A percentile compares a stretch with the other conserved stretches of the same genome.
These are phyloP conservation scores for Russula vinacea DNA, from an alignment of 768 basidiomycete species.

Conservation along the genomic window DNA sequence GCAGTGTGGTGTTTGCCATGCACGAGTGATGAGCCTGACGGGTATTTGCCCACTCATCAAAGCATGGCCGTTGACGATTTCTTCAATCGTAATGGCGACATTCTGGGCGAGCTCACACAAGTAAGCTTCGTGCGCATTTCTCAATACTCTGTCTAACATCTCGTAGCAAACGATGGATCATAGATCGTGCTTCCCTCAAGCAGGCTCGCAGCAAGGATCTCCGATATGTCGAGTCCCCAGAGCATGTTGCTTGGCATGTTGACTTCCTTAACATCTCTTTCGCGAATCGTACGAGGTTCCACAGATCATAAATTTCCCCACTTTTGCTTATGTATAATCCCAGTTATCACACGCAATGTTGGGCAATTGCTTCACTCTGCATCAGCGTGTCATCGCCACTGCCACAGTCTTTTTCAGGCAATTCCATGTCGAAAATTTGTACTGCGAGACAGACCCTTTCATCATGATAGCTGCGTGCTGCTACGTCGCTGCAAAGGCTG, in stretches of 20 bases:
- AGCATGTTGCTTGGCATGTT: too few species aligned
- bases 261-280: slow-evolving; percentile 87
- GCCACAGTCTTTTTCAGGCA: slow-evolving; percentile 93
- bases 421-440: slow-evolving; percentile 95
- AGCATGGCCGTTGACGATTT: too few species aligned
- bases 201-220: slow-evolving; percentile 76
- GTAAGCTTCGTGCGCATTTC: slow-evolving; percentile 38
- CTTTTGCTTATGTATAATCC: slow-evolving; percentile 2
- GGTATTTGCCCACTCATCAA: too few species aligned
- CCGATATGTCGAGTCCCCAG: slow-evolving; percentile 72
- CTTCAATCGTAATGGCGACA: slow-evolving; percentile 88
- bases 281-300: slow-evolving; percentile 58
- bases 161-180: slow-evolving; percentile 84
- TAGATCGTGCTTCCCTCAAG: slow-evolving; percentile 72
- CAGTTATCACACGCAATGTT: slow-evolving; percentile 87
- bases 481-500: slow-evolving; percentile 95
- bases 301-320: too few species aligned
- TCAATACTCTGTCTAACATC: background rate
- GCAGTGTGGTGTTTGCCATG: too few species aligned
- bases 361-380: slow-evolving; percentile 74
- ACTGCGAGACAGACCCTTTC: slow-evolving; percentile 94
- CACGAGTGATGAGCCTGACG: too few species aligned
- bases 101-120: slow-evolving; percentile 92
- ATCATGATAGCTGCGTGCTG: slow-evolving; percentile 90
- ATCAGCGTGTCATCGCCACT: slow-evolving; percentile 91